These are phyloP conservation scores for Fusarium sp. DNA, from an alignment of 2,329 filamentous ascomycete genomes.

Conservation along the genomic window DNA sequence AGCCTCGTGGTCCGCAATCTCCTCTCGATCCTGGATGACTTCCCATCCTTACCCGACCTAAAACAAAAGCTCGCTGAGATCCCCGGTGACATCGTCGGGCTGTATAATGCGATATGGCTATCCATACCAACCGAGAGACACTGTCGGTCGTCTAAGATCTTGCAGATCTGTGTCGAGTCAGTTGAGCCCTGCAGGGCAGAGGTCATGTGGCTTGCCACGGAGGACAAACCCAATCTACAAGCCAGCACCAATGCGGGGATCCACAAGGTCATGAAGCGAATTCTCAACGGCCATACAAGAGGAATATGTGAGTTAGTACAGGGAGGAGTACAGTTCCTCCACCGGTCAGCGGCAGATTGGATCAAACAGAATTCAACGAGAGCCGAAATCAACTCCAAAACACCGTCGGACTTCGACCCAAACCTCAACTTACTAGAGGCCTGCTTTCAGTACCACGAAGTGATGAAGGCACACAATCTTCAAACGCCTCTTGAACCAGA, in stretches of 20 bases:
- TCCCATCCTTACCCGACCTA: not conserved
- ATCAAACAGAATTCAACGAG: not conserved
- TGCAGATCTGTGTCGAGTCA: not conserved
- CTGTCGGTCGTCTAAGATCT: not conserved
- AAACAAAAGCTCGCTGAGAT: not conserved
- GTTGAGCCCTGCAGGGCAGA: not conserved
- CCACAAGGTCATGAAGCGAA: not conserved
- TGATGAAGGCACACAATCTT: not conserved
- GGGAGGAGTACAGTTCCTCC: not conserved
- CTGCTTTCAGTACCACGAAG: not conserved
- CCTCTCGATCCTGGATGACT: not conserved
- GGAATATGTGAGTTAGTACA: not conserved
- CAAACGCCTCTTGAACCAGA: fast-evolving
- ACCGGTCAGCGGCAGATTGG: not conserved
- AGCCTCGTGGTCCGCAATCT: not conserved
- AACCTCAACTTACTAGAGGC: not conserved
- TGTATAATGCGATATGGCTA: not conserved
- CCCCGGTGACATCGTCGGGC: not conserved
- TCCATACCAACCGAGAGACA: not conserved
- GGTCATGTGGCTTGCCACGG: not conserved
- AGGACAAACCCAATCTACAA: not conserved
- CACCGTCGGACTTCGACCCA: not conserved
- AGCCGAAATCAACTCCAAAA: not conserved
- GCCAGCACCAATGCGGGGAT: not conserved
- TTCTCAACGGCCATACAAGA: not conserved